Evolutionary conservation across 1,284 basidiomycete genomes (phyloP), one percentile per base, ranked within the genome.

Genomic region (Puccinia horiana): DNA sequence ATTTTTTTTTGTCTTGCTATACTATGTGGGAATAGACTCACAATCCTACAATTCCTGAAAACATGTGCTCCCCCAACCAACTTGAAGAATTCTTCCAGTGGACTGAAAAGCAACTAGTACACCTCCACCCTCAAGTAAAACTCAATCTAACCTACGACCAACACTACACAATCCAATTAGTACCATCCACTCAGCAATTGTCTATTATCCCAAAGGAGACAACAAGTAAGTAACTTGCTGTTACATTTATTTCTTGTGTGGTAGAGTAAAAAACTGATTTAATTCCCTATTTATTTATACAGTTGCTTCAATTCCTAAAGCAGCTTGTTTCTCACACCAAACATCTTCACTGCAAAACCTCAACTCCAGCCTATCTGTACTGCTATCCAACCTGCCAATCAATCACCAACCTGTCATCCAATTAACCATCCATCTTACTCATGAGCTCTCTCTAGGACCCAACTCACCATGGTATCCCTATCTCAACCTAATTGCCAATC

Each of bases 241-340:
- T 47, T 47, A n/a, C n/a, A n/a, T n/a, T n/a, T 6, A 52, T 35
- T 8, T 44, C 8, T 69, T 1, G 16, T 47, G 6, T 56, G 29
- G 20, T 32, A 37, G 9, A 56, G n/a, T 12, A 47, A 23, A n/a
- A 23, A 42, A 42, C 54, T 56, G 29, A 54, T n/a, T 5, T 40
- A 4, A 74, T 18, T 54, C 1, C 26, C 8, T 73, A 5, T 75
- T 29, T 23, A 5, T 37, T 75, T 58, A 16, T 32, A 37, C 35
- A 82, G 80, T 82, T 29, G 80, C 73, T 23, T 75, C 80, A 9
- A 76, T 82, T 42, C 80, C 80, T 35, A 82, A 82, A 69, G 20
- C 26, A 20, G 40, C 44, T 54, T 82, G 80, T 69, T 74, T 82
- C 56, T 76, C 80, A 35, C 72, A 76, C 69, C 56, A 47, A 44